Percentiles rank a stretch among this genome's conserved stretches.
phyloP scores from a whole-genome alignment of 129 eudicot species.

The Centaurea solstitialis region DNA sequence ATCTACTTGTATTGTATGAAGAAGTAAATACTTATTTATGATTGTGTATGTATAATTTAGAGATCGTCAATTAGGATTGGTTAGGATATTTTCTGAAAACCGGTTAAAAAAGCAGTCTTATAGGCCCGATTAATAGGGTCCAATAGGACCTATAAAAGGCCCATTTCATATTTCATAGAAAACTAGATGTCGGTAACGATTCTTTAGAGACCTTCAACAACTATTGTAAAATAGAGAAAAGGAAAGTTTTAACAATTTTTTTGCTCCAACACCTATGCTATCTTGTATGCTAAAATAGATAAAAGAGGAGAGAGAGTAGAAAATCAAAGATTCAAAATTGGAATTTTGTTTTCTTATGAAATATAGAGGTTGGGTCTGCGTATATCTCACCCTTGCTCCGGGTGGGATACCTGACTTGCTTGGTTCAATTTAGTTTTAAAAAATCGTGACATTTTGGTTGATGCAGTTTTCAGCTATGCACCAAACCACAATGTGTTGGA shows the following conservation, averaged over 20 bases:
- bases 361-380: background rate
- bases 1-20: background rate
- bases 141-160: background rate
- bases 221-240: no score
- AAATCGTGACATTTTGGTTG: background rate
- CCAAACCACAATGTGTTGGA: constrained; percentile 55
- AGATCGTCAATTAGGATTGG: background rate
- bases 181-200: no score
- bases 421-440: background rate
- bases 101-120: background rate
- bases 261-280: no score
- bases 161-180: background rate
- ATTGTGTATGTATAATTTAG: background rate
- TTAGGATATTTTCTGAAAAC: background rate
- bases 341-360: no score
- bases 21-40: background rate
- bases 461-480: constrained; percentile 62
- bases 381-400: no score
- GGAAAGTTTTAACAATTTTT: no score
- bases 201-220: no score
- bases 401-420: background rate
- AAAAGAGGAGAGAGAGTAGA: no score
- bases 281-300: no score
- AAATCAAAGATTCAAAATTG: no score
- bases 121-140: background rate